These are phyloP conservation scores for Xylariaceae sp. DNA, from an alignment of 2,329 filamentous ascomycete species.

Conservation along the genomic window DNA sequence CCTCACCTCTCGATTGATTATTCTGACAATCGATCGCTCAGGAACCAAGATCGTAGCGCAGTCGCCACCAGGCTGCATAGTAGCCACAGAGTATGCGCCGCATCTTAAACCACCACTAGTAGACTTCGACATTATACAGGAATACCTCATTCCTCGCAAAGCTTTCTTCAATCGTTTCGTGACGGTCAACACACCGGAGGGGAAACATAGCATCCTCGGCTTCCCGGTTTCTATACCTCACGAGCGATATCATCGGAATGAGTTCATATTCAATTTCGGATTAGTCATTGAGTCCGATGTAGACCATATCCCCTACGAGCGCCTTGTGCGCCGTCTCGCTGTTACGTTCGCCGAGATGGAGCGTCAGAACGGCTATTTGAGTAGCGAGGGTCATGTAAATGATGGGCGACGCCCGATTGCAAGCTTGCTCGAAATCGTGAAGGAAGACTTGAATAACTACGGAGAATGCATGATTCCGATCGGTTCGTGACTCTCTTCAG, in stretches of 20 bases:
- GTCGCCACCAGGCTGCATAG: slow-evolving; percentile 61
- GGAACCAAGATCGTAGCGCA: slow-evolving; percentile 63
- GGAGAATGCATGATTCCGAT: slow-evolving; percentile 98
- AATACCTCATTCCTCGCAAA: slow-evolving; percentile 92
- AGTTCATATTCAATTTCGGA: slow-evolving; percentile 98
- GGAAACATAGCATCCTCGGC: slow-evolving; percentile 75
- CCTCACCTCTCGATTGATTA: background rate
- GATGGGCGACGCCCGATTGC: slow-evolving; percentile 70
- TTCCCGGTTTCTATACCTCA: slow-evolving; percentile 86
- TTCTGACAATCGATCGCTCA: slow-evolving; percentile 29
- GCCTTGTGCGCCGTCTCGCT: slow-evolving; percentile 81
- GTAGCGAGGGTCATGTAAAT: slow-evolving; percentile 35
- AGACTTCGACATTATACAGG: slow-evolving; percentile 80
- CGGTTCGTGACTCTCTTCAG: slow-evolving; percentile 54
- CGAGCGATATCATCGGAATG: slow-evolving; percentile 81
- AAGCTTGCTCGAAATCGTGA: slow-evolving; percentile 75
- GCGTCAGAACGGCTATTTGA: slow-evolving; percentile 83
- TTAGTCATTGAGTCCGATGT: slow-evolving; percentile 67
- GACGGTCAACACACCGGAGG: slow-evolving; percentile 69
- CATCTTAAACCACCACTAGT: slow-evolving; percentile 63
- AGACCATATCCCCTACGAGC: slow-evolving; percentile 77
- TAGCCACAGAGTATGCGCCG: slow-evolving; percentile 38
- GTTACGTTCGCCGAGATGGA: slow-evolving; percentile 85
- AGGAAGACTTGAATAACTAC: slow-evolving; percentile 92
- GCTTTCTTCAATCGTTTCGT: slow-evolving; percentile 92